These are phyloP conservation scores for Penicillium sp. DNA, from an alignment of 2,329 filamentous ascomycete genomes.

Conservation along the genomic window DNA sequence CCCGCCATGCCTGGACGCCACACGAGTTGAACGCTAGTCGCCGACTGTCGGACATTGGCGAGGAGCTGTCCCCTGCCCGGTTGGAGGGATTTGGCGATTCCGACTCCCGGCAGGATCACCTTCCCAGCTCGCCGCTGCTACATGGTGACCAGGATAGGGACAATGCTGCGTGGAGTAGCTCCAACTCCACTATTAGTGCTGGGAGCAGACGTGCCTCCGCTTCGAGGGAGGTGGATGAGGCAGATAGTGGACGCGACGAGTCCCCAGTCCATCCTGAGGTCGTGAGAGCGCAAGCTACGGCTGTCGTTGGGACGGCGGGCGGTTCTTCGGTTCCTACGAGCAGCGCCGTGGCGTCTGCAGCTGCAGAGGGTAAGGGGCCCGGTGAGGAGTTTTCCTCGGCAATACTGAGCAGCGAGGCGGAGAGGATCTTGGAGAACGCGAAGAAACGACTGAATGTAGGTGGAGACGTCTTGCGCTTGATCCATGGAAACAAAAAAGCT, in stretches of 20 bases:
- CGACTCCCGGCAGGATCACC: slow-evolving; percentile 1
- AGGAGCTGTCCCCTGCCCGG: slow-evolving; percentile 36
- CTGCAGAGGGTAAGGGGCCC: slow-evolving; percentile 39
- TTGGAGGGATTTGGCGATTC: slow-evolving; percentile 20
- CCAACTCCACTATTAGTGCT: slow-evolving; percentile 38
- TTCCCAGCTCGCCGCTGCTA: slow-evolving; percentile 12
- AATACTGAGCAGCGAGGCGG: slow-evolving; percentile 75
- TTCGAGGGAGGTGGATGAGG: slow-evolving; percentile 16
- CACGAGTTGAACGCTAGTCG: slow-evolving; percentile 39
- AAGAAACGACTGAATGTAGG: slow-evolving; percentile 82
- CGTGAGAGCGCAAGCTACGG: slow-evolving; percentile 8
- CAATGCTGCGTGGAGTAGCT: slow-evolving; percentile 31
- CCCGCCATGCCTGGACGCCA: slow-evolving; percentile 36
- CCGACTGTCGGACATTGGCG: slow-evolving; percentile 46
- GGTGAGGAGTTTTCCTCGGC: slow-evolving; percentile 67
- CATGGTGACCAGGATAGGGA: slow-evolving; percentile 51
- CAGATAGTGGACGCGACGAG: slow-evolving; percentile 8
- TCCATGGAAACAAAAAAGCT: slow-evolving; percentile 13
- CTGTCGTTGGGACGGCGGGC: slow-evolving; percentile 3
- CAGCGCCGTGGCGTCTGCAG: slow-evolving; percentile 35
- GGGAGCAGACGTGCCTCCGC: slow-evolving; percentile 22
- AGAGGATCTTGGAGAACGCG: slow-evolving; percentile 87
- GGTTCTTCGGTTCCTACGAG: slow-evolving; percentile 11
- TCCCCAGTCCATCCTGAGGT: slow-evolving; percentile 7
- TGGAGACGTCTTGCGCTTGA: slow-evolving; percentile 10